Evolutionary conservation across 1,139 yeast species (phyloP).

Genomic region (Diutina sp.): DNA sequence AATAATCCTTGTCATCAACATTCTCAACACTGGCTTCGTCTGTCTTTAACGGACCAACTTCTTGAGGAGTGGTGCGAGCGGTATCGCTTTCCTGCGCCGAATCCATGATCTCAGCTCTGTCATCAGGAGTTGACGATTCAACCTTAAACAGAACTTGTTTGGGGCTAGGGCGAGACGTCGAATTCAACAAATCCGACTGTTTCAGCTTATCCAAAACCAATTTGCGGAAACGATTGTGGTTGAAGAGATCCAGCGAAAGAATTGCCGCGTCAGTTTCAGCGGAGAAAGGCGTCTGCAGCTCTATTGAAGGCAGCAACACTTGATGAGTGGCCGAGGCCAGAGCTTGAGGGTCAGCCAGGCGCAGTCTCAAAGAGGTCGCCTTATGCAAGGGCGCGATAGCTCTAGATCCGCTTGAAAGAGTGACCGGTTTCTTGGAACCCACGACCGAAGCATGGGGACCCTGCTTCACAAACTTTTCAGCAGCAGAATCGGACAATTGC

Average conservation of each 20-base stretch:
- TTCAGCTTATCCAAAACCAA: constrained; percentile 31
- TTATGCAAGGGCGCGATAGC: constrained; percentile 39
- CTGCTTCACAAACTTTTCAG: constrained; percentile 17
- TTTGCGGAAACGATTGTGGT: constrained; percentile 42
- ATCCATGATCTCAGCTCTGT: neutral
- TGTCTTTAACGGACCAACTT: neutral
- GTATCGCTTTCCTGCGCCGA: neutral
- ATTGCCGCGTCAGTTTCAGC: constrained; percentile 50
- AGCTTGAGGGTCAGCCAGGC: constrained; percentile 6
- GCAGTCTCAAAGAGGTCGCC: constrained; percentile 6
- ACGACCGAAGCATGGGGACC: constrained; percentile 33
- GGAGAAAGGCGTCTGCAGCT: constrained; percentile 6
- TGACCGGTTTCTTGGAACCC: constrained; percentile 37
- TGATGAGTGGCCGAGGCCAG: constrained; percentile 3
- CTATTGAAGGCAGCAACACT: constrained; percentile 11
- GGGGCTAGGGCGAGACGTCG: constrained; percentile 7
- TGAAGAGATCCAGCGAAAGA: constrained; percentile 57
- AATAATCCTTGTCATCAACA: constrained; percentile 54
- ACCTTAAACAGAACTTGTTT: constrained; percentile 26
- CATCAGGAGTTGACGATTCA: neutral
- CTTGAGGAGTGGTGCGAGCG: neutral
- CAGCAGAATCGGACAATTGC: neutral
- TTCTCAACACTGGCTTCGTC: constrained; percentile 18
- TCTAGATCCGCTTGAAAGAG: constrained; percentile 45
- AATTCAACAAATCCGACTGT: constrained; percentile 14